Base-by-base conservation (phyloP, 768 basidiomycete genomes). In the Artomyces pyxidatus region DNA sequence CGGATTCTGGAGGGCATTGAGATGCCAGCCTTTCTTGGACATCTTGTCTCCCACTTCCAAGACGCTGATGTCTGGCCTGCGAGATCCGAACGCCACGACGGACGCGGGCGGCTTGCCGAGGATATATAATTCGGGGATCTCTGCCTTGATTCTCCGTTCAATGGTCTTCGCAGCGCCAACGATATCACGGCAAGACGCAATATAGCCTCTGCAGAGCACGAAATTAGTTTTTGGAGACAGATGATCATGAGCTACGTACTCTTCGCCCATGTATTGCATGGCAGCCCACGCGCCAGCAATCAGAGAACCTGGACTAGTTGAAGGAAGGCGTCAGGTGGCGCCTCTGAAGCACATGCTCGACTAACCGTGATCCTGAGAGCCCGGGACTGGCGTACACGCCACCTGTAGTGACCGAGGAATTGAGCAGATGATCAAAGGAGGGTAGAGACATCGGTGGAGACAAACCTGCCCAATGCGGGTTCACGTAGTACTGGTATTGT, bases 261-360 rank as follows among this genome's bases (percentile, higher is more conserved):
- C 75, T 51, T 83, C 74, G 25, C 95, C 95, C 71, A 97, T 85
- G 63, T 89, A 81, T 54, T 95, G 87, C 82, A 99, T 85, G 2
- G 92, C 91, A 6, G 95, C 95, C 92, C 93, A 99, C 25, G 92
- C 83, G 40, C 89, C 95, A 22, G 95, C 95, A 51, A 99, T 85
- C 52, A 97, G 69, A 0, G 93, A 83, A 6, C 95, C 96, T 14
- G 32, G 17, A 38, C 28, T n/a, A 19, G 12, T 23, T 21, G 22
- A 43, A 37, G 26, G 21, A 25, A 16, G 37, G 22, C 17, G 38
- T 49, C 17, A 43, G 28, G 30, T 16, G 16, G 22, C 12, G 21
- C 19, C 23, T 27, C 16, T 1, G 23, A 49, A 45, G 7, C n/a
- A 11, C 3, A 29, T 14, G 7, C 10, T 39, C 22, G 42, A 58